A percentile compares a stretch with the other conserved stretches of the same genome.
Conservation (phyloP, 228 moss, liverwort and hornwort species). For the Sphagnum fallax region DNA sequence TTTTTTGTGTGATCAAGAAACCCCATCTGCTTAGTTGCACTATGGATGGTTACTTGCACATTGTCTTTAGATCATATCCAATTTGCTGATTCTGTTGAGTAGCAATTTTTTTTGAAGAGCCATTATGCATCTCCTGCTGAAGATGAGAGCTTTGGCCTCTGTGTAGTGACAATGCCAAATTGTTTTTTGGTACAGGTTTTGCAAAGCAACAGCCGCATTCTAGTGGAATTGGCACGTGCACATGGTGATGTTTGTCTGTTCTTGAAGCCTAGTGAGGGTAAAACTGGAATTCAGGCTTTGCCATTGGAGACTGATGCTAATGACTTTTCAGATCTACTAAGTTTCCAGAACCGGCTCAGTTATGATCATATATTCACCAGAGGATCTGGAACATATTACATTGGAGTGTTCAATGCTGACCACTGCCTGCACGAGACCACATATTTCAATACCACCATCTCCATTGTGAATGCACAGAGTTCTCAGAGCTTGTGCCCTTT, state of each 20-base stretch:
- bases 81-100: too few relatives aligned
- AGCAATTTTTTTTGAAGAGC: too few relatives aligned
- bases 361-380: constrained; percentile 29
- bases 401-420: constrained; percentile 39
- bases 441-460: constrained; percentile 30
- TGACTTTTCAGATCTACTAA: constrained; percentile 19
- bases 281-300: neutral
- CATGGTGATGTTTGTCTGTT: constrained; percentile 33
- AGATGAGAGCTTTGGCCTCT: too few relatives aligned
- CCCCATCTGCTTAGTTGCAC: too few relatives aligned
- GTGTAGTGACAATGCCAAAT: too few relatives aligned
- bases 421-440: constrained; percentile 27
- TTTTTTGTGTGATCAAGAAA: neutral
- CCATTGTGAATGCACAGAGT: constrained; percentile 15
- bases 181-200: neutral
- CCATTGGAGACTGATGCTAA: constrained; percentile 33
- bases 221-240: constrained; percentile 33
- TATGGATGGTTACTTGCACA: too few relatives aligned
- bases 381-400: constrained; percentile 25
- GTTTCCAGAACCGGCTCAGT: constrained; percentile 41
- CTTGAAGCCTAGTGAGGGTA: constrained; percentile 17
- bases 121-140: too few relatives aligned
- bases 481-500: constrained; percentile 26
- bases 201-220: constrained; percentile 21
- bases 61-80: too few relatives aligned